Base-by-base conservation (phyloP, 305 asterid species). In the Striga hermonthica region DNA sequence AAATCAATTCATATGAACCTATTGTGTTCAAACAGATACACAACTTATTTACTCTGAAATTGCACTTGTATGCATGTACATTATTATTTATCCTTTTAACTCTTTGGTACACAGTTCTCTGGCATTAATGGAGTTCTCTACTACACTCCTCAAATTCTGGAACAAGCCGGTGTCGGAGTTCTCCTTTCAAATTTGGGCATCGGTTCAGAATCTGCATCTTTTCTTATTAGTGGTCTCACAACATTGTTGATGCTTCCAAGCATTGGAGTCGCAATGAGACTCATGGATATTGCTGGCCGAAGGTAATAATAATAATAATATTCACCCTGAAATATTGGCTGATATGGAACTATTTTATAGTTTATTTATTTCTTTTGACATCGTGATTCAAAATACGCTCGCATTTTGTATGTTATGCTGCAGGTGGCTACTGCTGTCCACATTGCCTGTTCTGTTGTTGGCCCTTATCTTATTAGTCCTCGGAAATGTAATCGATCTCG, bases 121-220 rank as follows among this genome's bases (percentile, higher is more conserved):
- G 99, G 99, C 16, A 90, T 93, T 41, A 93, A 88, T 41, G 99
- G 99, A 50, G 97, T 93, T 66, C 87, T 93, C 6, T 90, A 90
- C 82, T 93, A 93, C 79, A 90, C 98, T 48, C 98, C 98, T 73
- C 97, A 93, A 88, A 93, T 93, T 72, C 97, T 93, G 36, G 87
- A 93, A 76, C 95, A 88, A 85, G 99, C 99, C 0, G 97, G 99
- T 34, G 99, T 93, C 15, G 95, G 96, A 56, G 72, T 88, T 78
- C 90, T 93, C 60, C 77, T 93, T 9, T 67, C 92, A 12, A 83
- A 85, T 73, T 41, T 90, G 55, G 99, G 99, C 48, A 74, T 93
- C n/a, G 53, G 86, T 55, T 80, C 99, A 3, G 97, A 88, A 34
- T 90, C 97, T 6, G 77, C 97, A 9, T 90, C 99, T 34, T 72